Evolutionary conservation across 2,329 filamentous ascomycete species (phyloP), one percentile per base, ranked within the genome.

Genomic region (Arachnomyces sp.): DNA sequence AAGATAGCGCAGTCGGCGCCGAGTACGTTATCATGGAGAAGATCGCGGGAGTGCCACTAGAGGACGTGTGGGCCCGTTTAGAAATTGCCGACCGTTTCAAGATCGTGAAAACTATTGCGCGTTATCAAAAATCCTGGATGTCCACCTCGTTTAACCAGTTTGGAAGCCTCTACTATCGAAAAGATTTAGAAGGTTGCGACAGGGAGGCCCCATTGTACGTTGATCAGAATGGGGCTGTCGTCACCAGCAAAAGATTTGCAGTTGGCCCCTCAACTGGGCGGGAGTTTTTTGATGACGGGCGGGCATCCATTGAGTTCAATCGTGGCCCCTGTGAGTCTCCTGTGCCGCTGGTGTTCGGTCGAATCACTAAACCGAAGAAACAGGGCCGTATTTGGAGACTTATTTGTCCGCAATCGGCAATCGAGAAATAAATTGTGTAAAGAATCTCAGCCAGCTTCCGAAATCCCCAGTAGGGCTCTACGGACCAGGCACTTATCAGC

Each of bases 251-350:
- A 31, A 43, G 42, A n/a, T 67, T 64, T 44, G 51, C 54, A 15
- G 44, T 68, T 36, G 66, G 65, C 7, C 64, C 59, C 3, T 55
- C 58, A 15, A 57, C 52, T 36, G 56, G 52, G 28, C 54, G 60
- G 32, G 51, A 56, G 36, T 57, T 42, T 35, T 40, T 56, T 28
- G 59, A 66, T 40, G 43, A 57, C 36, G 55, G 56, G 4, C 54
- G 61, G 44, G 51, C 42, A 16, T 38, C 33, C 20, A 40, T 65
- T 36, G 34, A 50, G 7, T 56, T 55, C 38, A 55, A 64, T 37
- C 45, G 58, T 51, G 63, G 61, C 20, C 60, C 61, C 45, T 64
- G 63, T 64, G 50, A 57, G 58, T 48, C 36, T 9, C 20, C 34
- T 43, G 20, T 28, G 28, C 36, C 37, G 39, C 20, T 34, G 34